Evolutionary conservation across 495 filamentous ascomycete species (phyloP), one percentile per base, ranked within the genome.

Genomic region (Annulohypoxylon bovei): DNA sequence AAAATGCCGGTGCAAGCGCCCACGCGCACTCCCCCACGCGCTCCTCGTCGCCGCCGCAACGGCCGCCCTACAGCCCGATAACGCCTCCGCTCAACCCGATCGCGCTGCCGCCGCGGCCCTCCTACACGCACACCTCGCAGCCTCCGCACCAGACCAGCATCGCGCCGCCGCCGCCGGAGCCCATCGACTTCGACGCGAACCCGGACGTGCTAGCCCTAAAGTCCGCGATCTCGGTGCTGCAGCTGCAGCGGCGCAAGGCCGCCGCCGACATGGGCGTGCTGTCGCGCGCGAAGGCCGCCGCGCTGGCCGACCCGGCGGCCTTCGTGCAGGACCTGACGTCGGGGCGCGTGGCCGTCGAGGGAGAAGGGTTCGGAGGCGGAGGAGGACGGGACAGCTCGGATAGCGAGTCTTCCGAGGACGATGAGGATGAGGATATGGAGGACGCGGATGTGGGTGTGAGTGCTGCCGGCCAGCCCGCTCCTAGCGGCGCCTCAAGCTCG

Each of bases 191-290:
- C 76, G 89, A 89, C 68, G 83, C 87, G 52, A 96, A 96, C 71
- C 88, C 92, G 4, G 94, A 97, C 81, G 93, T 89, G 1, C 89
- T 96, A 22, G 94, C 94, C 3, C 83, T 97, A 27, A 87, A 89
- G 37, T 89, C 90, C 20, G 90, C 93, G 3, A 91, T 97, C 70
- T 88, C 90, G 3, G 89, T 96, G 47, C 82, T 97, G 32, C 92
- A 95, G 80, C 80, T 95, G 46, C 94, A 97, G 79, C 90, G 90
- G 49, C 86, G 89, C 67, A 91, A 91, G 76, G 89, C 90, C 14
- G 75, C 87, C n/a, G 82, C 84, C 18, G 93, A 97, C 77, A 88
- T 97, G 42, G 82, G 82, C 63, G 78, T 82, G 0, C 81, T 97
- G 14, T 83, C 89, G 67, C 76, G 80, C 53, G 83, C 90, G 62